Percentiles rank a stretch among this genome's conserved stretches.
phyloP scores from a whole-genome alignment of 495 filamentous ascomycete species.

The Penicillium maclennaniae region DNA sequence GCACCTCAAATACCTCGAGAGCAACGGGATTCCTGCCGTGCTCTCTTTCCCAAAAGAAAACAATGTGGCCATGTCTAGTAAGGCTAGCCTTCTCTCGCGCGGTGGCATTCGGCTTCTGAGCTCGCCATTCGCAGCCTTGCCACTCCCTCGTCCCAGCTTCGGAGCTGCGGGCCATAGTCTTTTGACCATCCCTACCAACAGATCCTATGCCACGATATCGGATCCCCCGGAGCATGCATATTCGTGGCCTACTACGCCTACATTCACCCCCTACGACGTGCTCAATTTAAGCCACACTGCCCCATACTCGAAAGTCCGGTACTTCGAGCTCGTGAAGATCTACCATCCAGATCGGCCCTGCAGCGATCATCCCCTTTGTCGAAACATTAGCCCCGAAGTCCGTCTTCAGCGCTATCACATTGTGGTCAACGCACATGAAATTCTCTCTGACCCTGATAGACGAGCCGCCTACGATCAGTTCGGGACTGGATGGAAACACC shows the following conservation, averaged over 20 bases:
- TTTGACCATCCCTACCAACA: conserved; percentile 2
- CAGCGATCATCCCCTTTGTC: conserved; percentile 46
- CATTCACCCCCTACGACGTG: conserved; percentile 86
- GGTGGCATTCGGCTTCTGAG: conserved; percentile 30
- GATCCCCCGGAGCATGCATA: conserved; percentile 22
- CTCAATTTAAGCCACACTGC: conserved; percentile 58
- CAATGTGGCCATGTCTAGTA: conserved; percentile 44
- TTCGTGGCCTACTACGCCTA: conserved; percentile 33
- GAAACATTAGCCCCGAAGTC: conserved; percentile 47
- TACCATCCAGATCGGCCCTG: conserved; percentile 84
- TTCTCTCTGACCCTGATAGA: conserved; percentile 79
- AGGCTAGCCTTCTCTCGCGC: conserved; percentile 19
- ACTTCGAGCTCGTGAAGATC: conserved; percentile 87
- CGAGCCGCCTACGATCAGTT: conserved; percentile 76
- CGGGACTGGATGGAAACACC: conserved; percentile 73
- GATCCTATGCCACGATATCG: conserved; percentile 34
- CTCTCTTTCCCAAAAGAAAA: conserved; percentile 19
- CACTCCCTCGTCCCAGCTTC: conserved; percentile 7
- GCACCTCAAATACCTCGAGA: conserved; percentile 7
- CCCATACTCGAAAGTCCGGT: conserved; percentile 76
- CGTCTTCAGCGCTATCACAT: conserved; percentile 83
- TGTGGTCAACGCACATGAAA: conserved; percentile 78
- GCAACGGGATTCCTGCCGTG: conserved; percentile 13
- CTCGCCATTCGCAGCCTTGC: conserved; percentile 17
- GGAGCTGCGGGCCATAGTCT: background rate